Base-by-base conservation (phyloP, 148 eudicot genomes). In the Amaranthus hypochondriacus region DNA sequence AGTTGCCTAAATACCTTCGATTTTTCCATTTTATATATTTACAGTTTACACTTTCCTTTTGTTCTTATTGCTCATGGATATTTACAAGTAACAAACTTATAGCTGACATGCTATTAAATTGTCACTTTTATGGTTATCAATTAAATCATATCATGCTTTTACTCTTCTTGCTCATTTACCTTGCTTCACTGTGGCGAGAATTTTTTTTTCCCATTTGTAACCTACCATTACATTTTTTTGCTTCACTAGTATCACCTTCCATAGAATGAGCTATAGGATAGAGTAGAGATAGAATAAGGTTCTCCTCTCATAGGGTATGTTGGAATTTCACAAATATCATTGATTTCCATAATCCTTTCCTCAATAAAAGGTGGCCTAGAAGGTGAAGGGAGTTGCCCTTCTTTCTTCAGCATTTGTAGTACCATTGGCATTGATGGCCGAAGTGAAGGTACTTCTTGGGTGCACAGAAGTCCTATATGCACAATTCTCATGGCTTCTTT, bases 391-490 rank as follows among this genome's bases (percentile, higher is more conserved):
- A 86, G 83, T 51, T 71, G 73, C 55, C 79, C 93, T 5, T 89
- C 80, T 68, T 86, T 82, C 21, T 75, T 88, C 61, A 87, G 79
- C 92, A 87, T 84, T 61, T 75, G 82, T 6, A 87, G 72, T 43
- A 72, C 87, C 62, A 60, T 85, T 0, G 89, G 79, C 87, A 87
- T 91, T 4, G 86, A 72, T 49, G 93, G 96, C 56, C 89, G 76
- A 56, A 89, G 66, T 0, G 86, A 75, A 8, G 89, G 82, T 65
- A 71, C 78, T 77, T 87, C 88, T 69, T 87, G 88, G 62, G 84
- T 84, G 84, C 93, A 87, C 55, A 84, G 65, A 42, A 85, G 88
- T 53, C 88, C 91, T 71, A 86, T 71, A 69, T 89, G 91, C 55
- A 87, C 58, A 48, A 80, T 83, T 80, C 87, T 81, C 12, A 49